Evolutionary conservation across 148 eudicot genomes (phyloP).

Genomic region (Silene uniflora): DNA sequence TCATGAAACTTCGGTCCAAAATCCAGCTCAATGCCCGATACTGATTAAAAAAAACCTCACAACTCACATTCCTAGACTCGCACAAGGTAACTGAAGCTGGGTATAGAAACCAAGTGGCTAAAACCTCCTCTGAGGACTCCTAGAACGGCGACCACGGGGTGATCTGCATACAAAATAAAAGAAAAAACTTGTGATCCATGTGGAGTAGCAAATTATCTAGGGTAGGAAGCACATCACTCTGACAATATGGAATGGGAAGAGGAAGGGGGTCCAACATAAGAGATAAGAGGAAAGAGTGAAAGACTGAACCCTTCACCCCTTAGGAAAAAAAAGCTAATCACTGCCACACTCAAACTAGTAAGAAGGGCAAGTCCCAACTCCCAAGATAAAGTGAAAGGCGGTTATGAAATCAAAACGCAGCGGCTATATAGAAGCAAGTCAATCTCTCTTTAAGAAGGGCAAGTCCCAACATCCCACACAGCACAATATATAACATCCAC

Average conservation of each 20-base stretch:
- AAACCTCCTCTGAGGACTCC: slow-evolving; percentile 74
- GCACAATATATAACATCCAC: no score
- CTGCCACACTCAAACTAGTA: no score
- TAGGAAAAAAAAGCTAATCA: not conserved
- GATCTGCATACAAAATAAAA: slow-evolving; percentile 37
- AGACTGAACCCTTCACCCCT: not conserved
- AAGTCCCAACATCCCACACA: no score
- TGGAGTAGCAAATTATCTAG: not conserved
- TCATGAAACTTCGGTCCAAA: not conserved
- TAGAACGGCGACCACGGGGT: slow-evolving; percentile 62
- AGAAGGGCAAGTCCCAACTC: no score
- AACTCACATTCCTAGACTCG: not conserved
- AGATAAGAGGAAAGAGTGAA: not conserved
- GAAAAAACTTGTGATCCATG: no score
- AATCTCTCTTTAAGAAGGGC: not conserved
- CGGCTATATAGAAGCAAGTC: not conserved
- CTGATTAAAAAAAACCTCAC: not conserved
- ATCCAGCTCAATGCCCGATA: not conserved
- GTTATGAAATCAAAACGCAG: no score
- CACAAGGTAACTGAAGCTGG: slow-evolving; percentile 20
- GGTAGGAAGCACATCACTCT: not conserved
- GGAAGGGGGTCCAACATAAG: not conserved
- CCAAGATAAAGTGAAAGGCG: no score
- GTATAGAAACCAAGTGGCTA: slow-evolving; percentile 18
- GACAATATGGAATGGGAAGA: no score